Evolutionary conservation across 306 rosid genomes (phyloP).

Genomic region (Pterocarpus macrocarpus): DNA sequence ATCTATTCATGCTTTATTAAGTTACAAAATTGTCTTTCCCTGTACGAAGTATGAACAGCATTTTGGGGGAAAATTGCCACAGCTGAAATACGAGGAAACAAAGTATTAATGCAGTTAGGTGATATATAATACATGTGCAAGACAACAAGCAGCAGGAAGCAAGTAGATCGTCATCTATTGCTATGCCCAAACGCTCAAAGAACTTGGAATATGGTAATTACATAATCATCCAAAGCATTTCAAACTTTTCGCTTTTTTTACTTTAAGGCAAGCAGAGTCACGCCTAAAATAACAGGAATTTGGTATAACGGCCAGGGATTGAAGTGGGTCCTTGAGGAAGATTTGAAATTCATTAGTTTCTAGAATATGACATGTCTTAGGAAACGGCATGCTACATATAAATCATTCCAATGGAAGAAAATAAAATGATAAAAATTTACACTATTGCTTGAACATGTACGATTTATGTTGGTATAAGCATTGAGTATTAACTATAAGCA

Average conservation of each 20-base stretch:
- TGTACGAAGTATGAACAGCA: slow-evolving; percentile 31
- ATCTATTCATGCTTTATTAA: slow-evolving; percentile 51
- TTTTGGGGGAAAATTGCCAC: slow-evolving; percentile 31
- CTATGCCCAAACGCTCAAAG: neutral
- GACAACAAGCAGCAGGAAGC: slow-evolving; percentile 22
- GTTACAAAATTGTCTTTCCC: slow-evolving; percentile 41
- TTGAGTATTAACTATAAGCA: neutral
- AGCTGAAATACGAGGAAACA: slow-evolving; percentile 43
- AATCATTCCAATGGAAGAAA: neutral
- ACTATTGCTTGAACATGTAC: neutral
- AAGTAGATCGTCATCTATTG: slow-evolving; percentile 9
- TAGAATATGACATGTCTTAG: neutral
- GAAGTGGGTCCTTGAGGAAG: neutral
- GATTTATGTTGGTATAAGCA: slow-evolving; percentile 17
- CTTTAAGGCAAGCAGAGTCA: neutral
- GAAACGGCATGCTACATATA: neutral
- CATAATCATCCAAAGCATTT: neutral
- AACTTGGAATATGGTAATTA: neutral
- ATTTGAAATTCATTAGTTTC: neutral
- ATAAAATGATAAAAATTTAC: neutral
- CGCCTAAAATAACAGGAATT: slow-evolving; percentile 8
- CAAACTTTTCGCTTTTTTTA: neutral
- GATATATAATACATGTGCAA: slow-evolving; percentile 2
- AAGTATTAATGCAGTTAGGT: slow-evolving; percentile 19
- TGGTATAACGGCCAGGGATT: neutral